Base-by-base conservation (phyloP, 257 asterid genomes). In the Nicotiana noctiflora region DNA sequence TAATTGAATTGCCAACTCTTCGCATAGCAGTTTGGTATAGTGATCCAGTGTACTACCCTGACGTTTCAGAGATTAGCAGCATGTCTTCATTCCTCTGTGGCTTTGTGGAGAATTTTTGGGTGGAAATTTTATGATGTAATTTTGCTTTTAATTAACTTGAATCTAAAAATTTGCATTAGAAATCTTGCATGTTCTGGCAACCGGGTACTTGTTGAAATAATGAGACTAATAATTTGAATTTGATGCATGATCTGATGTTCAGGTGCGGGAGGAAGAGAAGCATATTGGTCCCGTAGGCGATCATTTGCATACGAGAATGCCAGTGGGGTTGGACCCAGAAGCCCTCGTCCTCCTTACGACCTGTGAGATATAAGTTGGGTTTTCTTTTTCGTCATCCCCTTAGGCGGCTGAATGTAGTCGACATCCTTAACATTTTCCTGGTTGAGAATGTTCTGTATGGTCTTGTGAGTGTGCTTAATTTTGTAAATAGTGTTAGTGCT, bases 271-370 rank as follows among this genome's bases (percentile, higher is more conserved):
- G 97, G 97, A 51, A 88, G 89, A 78, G 99, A 95, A 67, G 93
- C 97, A 0, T 92, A 77, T 85, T 85, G 98, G 84, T 93, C 93
- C 83, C 90, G 90, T 9, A 63, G 98, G 79, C 88, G 93, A 84
- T 90, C 99, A 1, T 93, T 93, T 79, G 92, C 96, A 1, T 89
- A 83, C 55, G 99, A 95, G 84, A 91, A 88, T 88, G 96, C 93
- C 9, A 84, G 81, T 32, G 97, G 97, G 57, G 85, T 88, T 34
- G 97, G 99, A 92, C 93, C 98, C 83, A 84, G 93, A 91, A 91
- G 89, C 95, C 94, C 98, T 82, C 96, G 90, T 89, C 98, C 97
- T 89, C 97, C 96, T 88, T 87, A 90, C 86, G 94, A 93, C 94
- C 59, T 93, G 91, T 95, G 97, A 95, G 81, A 81, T 90, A 2